Conservation (phyloP, 1,284 basidiomycete genomes). For the Bondarzewia mesenterica region DNA sequence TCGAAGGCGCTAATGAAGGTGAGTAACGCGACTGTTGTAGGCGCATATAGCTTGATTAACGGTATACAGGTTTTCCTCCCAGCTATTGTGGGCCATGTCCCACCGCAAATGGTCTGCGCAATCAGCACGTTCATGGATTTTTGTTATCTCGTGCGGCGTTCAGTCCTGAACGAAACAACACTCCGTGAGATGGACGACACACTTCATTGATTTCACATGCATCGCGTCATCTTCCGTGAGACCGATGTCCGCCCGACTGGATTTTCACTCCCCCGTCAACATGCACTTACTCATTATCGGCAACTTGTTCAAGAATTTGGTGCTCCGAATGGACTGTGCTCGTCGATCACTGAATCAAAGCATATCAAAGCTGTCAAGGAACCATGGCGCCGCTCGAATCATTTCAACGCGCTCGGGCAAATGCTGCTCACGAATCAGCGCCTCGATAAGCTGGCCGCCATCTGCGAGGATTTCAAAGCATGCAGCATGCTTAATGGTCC, state of each 20-base stretch:
- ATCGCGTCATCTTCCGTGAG: constrained; percentile 10
- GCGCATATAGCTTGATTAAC: too few species aligned
- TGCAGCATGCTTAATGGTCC: not conserved
- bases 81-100: constrained; percentile 13
- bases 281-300: constrained; percentile 11
- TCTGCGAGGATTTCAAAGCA: not conserved
- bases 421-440: not conserved
- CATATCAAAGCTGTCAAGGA: constrained; percentile 20
- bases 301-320: constrained; percentile 11
- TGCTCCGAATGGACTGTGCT: constrained; percentile 16
- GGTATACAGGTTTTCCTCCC: constrained; percentile 13
- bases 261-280: constrained; percentile 16
- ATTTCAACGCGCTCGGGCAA: not conserved
- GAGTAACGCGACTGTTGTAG: too few species aligned
- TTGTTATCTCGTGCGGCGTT: constrained; percentile 14
- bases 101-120: constrained; percentile 9
- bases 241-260: constrained; percentile 11
- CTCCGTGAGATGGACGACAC: constrained; percentile 8
- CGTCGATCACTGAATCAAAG: constrained; percentile 18
- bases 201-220: constrained; percentile 4
- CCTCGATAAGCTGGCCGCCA: not conserved
- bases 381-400: constrained; percentile 16
- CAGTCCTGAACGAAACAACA: not conserved
- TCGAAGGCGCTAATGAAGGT: constrained; percentile 15
- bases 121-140: constrained; percentile 14